Percentiles rank a stretch among this genome's conserved stretches.
Conservation (phyloP, 2,329 filamentous ascomycete species). For the Nothophoma quercina region DNA sequence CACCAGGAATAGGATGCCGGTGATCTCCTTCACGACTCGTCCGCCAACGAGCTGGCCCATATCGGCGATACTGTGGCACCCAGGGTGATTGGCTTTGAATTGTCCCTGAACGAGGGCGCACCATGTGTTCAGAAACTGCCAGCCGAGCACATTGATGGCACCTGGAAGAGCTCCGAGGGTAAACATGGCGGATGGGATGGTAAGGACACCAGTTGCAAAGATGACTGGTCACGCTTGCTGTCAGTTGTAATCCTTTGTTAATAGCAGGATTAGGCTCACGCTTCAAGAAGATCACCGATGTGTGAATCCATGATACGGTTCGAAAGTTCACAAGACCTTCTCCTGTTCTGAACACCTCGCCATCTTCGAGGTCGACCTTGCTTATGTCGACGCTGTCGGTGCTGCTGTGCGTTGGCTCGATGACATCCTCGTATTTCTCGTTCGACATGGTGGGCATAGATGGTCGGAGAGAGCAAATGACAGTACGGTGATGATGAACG, state of each 20-base stretch:
- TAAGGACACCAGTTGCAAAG: constrained; percentile 60
- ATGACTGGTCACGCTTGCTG: constrained; percentile 41
- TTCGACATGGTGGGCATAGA: constrained; percentile 25
- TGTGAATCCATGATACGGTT: constrained; percentile 61
- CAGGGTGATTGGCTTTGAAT: constrained; percentile 60
- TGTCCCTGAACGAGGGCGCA: constrained; percentile 59
- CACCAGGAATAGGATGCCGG: constrained; percentile 63
- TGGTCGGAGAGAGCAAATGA: not conserved
- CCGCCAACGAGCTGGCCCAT: constrained; percentile 67
- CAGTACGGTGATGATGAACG: constrained; percentile 1
- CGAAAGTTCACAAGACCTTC: constrained; percentile 60
- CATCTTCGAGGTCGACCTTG: constrained; percentile 41
- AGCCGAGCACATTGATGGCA: constrained; percentile 57
- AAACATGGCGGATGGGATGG: constrained; percentile 59
- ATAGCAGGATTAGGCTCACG: constrained; percentile 23
- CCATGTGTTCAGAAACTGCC: constrained; percentile 59
- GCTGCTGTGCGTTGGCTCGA: constrained; percentile 32
- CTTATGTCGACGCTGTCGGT: constrained; percentile 30
- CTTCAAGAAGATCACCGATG: constrained; percentile 63
- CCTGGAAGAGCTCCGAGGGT: constrained; percentile 58
- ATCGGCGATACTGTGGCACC: constrained; percentile 63
- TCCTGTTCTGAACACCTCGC: constrained; percentile 60
- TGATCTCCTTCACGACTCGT: constrained; percentile 58
- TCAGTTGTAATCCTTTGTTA: not conserved
- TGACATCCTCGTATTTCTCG: constrained; percentile 37